These are phyloP conservation scores for Phaeosphaeriaceae sp. DNA, from an alignment of 2,329 filamentous ascomycete species.

Conservation along the genomic window DNA sequence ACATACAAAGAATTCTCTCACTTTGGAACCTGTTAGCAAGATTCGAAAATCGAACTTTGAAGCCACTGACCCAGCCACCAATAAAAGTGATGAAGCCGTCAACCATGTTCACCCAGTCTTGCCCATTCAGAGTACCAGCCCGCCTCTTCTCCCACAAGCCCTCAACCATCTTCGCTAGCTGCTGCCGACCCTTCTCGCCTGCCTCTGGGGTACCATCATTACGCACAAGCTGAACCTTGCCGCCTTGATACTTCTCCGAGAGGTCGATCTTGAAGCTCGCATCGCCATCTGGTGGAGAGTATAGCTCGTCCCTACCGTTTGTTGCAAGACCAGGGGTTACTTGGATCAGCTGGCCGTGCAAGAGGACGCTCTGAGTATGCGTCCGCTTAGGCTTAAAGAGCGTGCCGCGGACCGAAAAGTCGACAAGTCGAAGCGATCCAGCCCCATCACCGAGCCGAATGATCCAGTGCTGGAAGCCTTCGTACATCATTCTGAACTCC, in stretches of 20 bases:
- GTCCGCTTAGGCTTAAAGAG: constrained; percentile 42
- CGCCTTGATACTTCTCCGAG: constrained; percentile 44
- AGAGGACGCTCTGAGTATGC: constrained; percentile 27
- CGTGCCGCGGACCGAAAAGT: constrained; percentile 40
- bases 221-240: constrained; percentile 38
- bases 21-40: not conserved
- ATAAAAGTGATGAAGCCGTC: constrained; percentile 43
- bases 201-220: constrained; percentile 44
- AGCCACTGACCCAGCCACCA: constrained; percentile 31
- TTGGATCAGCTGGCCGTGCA: constrained; percentile 31
- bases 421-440: constrained; percentile 38
- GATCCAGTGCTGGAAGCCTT: constrained; percentile 50
- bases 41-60: not conserved
- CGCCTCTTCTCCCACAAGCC: constrained; percentile 44
- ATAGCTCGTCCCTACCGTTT: constrained; percentile 24
- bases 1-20: not conserved
- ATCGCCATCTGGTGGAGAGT: constrained; percentile 45
- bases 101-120: constrained; percentile 45
- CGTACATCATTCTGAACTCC: constrained; percentile 50
- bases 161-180: constrained; percentile 32
- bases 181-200: constrained; percentile 32
- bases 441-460: constrained; percentile 43
- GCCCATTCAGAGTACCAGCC: constrained; percentile 36
- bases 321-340: constrained; percentile 18
- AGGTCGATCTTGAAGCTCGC: constrained; percentile 47